A percentile compares a stretch with the other conserved stretches of the same genome.
These are phyloP conservation scores for Podila epicladia DNA, from an alignment of 192 early-diverging fungal genomes.

Conservation along the genomic window DNA sequence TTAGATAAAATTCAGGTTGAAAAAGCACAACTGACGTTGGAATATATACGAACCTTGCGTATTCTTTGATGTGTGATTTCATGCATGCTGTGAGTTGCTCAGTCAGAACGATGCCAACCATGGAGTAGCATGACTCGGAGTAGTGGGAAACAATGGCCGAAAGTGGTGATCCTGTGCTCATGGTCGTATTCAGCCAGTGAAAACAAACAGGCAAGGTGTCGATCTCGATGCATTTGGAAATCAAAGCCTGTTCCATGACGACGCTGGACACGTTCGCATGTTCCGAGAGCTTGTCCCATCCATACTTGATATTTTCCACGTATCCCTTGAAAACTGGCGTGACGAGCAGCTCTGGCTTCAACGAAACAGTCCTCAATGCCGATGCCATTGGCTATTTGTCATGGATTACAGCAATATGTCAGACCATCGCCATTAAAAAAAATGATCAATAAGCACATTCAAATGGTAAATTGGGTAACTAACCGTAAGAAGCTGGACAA, in stretches of 20 bases:
- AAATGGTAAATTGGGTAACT: neutral
- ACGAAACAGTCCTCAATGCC: constrained; percentile 34
- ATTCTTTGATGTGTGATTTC: constrained; percentile 49
- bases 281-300: constrained; percentile 49
- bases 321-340: constrained; percentile 41
- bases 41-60: constrained; percentile 25
- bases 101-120: constrained; percentile 45
- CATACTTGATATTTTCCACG: constrained; percentile 48
- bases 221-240: constrained; percentile 50
- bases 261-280: constrained; percentile 51
- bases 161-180: constrained; percentile 45
- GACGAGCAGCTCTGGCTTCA: constrained; percentile 38
- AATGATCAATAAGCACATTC: neutral
- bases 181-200: constrained; percentile 49
- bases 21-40: neutral
- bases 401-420: neutral
- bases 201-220: constrained; percentile 41
- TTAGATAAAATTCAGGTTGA: neutral
- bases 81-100: constrained; percentile 36
- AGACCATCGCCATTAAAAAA: neutral
- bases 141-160: constrained; percentile 47
- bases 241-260: constrained; percentile 48
- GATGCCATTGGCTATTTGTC: constrained; percentile 44
- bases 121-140: constrained; percentile 48
- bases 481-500: constrained; percentile 47